Percentiles rank a stretch among this genome's conserved stretches.
phyloP scores from a whole-genome alignment of 2,329 filamentous ascomycete genomes.

The Cytospora mali region DNA sequence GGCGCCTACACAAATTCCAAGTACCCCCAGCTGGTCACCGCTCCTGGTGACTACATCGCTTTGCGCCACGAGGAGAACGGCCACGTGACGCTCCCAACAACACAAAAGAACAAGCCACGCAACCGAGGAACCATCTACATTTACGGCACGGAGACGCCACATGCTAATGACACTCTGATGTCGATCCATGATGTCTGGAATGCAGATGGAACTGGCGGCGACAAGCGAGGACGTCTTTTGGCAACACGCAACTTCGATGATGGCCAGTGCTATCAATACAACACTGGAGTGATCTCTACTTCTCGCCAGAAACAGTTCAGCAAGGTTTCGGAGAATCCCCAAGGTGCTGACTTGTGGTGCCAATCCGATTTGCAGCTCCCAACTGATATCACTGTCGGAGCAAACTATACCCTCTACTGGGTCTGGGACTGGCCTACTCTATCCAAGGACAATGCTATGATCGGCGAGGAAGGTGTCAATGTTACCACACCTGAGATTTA shows the following conservation, averaged over 20 bases:
- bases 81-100: slow-evolving; percentile 65
- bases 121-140: slow-evolving; percentile 75
- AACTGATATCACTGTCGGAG: slow-evolving; percentile 59
- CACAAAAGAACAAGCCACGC: slow-evolving; percentile 59
- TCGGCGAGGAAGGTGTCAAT: slow-evolving; percentile 38
- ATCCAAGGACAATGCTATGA: slow-evolving; percentile 37
- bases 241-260: slow-evolving; percentile 85
- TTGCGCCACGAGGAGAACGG: slow-evolving; percentile 75
- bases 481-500: slow-evolving; percentile 41
- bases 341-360: slow-evolving; percentile 69
- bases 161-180: slow-evolving; percentile 42
- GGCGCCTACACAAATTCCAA: slow-evolving; percentile 55
- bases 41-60: slow-evolving; percentile 65
- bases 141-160: slow-evolving; percentile 69
- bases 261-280: slow-evolving; percentile 83
- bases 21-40: slow-evolving; percentile 64
- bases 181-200: slow-evolving; percentile 78
- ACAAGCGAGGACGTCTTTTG: slow-evolving; percentile 75
- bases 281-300: slow-evolving; percentile 58
- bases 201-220: slow-evolving; percentile 75
- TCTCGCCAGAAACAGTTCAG: slow-evolving; percentile 61
- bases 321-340: slow-evolving; percentile 51
- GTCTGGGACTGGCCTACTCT: slow-evolving; percentile 90
- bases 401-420: slow-evolving; percentile 86
- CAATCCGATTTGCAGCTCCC: slow-evolving; percentile 82